phyloP scores from a whole-genome alignment of 306 rosid genomes.

The Sicyos edulis region DNA sequence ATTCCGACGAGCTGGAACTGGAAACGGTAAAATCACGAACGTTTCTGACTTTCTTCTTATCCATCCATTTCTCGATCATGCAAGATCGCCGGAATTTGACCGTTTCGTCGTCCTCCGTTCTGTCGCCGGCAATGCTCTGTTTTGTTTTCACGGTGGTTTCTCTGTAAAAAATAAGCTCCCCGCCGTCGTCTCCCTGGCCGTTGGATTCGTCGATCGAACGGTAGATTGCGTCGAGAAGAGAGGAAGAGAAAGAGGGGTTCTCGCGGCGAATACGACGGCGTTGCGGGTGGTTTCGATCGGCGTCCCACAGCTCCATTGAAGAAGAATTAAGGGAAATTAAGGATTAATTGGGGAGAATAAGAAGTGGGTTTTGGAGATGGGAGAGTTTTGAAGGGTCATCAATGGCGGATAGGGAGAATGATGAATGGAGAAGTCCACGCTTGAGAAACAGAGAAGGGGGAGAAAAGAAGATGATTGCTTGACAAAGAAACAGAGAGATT shows the following conservation, averaged over 20 bases:
- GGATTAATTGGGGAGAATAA: not conserved
- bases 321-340: not conserved
- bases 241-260: conserved; percentile 87
- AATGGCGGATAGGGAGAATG: conserved; percentile 21
- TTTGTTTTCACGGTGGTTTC: conserved; percentile 47
- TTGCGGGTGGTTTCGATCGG: conserved; percentile 1
- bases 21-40: conserved; percentile 40
- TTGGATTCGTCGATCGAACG: conserved; percentile 78
- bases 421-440: conserved; percentile 91
- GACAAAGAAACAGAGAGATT: conserved; percentile 30
- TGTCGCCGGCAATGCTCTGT: conserved; percentile 30
- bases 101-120: conserved; percentile 29
- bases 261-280: conserved; percentile 45
- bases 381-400: conserved; percentile 16
- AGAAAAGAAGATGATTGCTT: conserved; percentile 50
- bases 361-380: conserved; percentile 15
- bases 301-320: conserved; percentile 60
- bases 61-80: conserved; percentile 64
- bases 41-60: conserved; percentile 27
- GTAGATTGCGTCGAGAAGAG: conserved; percentile 80
- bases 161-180: conserved; percentile 34
- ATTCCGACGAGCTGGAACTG: conserved; percentile 60
- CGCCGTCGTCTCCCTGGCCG: conserved; percentile 21
- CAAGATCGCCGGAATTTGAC: conserved; percentile 39
- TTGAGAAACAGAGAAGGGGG: conserved; percentile 29